phyloP scores from a whole-genome alignment of 306 rosid species.

The Cyclanthera cordifolia region DNA sequence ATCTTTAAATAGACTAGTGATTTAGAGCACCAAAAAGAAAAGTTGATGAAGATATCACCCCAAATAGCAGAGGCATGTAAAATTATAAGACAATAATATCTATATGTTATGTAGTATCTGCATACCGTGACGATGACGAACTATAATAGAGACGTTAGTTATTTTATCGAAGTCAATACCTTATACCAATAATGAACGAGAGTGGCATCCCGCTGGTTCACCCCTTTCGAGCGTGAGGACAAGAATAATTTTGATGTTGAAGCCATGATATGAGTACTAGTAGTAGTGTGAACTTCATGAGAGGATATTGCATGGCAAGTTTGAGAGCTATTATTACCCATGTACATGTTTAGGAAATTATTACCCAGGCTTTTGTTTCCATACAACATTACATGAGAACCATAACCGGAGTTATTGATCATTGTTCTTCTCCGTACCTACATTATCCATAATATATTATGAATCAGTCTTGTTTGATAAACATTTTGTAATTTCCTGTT shows the following conservation, averaged over 20 bases:
- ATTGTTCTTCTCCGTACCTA: slow-evolving; percentile 39
- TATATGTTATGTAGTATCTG: no score
- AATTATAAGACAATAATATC: no score
- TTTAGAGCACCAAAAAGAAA: no score
- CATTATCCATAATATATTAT: background rate
- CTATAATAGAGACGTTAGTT: no score
- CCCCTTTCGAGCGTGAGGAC: slow-evolving; percentile 1
- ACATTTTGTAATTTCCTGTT: no score
- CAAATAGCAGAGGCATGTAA: no score
- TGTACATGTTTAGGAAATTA: slow-evolving; percentile 20
- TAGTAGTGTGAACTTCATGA: background rate
- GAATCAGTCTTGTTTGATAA: no score
- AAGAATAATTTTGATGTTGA: slow-evolving; percentile 1
- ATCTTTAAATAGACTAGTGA: no score
- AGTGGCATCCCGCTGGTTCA: slow-evolving; percentile 35
- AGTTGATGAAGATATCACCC: no score
- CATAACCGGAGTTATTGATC: fast-evolving
- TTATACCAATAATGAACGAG: slow-evolving; percentile 30
- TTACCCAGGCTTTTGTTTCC: slow-evolving; percentile 24
- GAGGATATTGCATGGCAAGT: background rate
- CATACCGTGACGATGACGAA: no score
- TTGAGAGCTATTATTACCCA: slow-evolving; percentile 27
- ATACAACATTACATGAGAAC: slow-evolving; percentile 49
- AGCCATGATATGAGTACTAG: background rate
- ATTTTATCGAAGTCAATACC: slow-evolving; percentile 21